Conservation (phyloP, 352 stramenopile genomes). For the Bremia lactucae region DNA sequence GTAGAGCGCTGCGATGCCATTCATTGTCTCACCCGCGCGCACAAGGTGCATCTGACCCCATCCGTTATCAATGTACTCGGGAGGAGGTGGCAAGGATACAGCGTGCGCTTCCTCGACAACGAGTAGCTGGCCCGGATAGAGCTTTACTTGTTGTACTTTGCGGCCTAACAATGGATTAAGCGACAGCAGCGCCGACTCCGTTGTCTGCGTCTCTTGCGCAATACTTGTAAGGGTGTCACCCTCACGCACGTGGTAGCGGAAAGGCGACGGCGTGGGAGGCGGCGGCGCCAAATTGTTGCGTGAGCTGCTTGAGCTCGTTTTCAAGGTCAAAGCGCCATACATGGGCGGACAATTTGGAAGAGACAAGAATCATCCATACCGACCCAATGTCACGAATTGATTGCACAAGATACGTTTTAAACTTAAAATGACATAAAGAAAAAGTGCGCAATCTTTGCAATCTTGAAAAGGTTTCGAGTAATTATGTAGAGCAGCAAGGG, state of each 20-base stretch:
- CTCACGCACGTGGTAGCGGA: conserved; percentile 60
- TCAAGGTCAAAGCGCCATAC: conserved; percentile 41
- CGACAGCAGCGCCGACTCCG: conserved; percentile 35
- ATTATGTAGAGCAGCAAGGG: conserved; percentile 69
- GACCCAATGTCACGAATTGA: conserved; percentile 1
- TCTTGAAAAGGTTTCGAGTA: conserved; percentile 1
- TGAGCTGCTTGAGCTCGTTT: conserved; percentile 14
- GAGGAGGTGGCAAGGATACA: conserved; percentile 60
- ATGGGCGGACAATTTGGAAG: conserved; percentile 17
- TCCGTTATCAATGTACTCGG: conserved; percentile 71
- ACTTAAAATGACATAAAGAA: too few relatives aligned
- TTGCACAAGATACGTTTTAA: too few relatives aligned
- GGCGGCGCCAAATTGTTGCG: conserved; percentile 21
- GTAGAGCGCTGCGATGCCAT: conserved; percentile 60
- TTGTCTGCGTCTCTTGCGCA: conserved; percentile 54
- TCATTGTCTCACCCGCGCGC: conserved; percentile 51
- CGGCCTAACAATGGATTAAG: conserved; percentile 57
- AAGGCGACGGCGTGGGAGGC: conserved; percentile 34
- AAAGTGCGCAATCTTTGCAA: not conserved
- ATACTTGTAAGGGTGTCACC: conserved; percentile 56
- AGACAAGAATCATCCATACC: not conserved
- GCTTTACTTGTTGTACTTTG: conserved; percentile 36
- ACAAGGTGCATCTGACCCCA: conserved; percentile 82
- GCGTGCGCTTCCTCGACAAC: conserved; percentile 56
- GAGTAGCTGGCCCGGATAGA: conserved; percentile 68